Evolutionary conservation across 345 rosid genomes (phyloP), one percentile per base, ranked within the genome.

Genomic region (Eucalyptus coolabah): DNA sequence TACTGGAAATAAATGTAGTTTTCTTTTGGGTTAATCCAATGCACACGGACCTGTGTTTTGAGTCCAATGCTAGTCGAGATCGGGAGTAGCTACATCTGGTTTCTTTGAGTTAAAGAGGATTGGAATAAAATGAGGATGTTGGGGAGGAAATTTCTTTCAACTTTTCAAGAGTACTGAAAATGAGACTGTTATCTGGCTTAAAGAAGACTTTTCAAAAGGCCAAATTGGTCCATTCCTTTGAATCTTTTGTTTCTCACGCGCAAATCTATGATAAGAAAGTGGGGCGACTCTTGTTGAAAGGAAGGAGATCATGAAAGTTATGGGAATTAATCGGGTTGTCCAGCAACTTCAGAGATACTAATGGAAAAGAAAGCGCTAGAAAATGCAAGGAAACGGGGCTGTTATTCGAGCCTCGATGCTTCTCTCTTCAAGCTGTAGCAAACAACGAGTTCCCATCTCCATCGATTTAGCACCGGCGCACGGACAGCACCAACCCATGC

Each of bases 21-120:
- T 72, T 72, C 82, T 34, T 72, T 72, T 1, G 42, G 80, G 7
- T 69, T 21, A 2, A 37, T 37, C 82, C 44, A 19, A 37, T 19
- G 3, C 3, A 6, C 37, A 1, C 26, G 15, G 45, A 19, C 15
- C 4, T 1, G 3, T 19, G 44, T n/a, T n/a, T n/a, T n/a, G 37
- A 65, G 37, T 65, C 40, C 18, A 4, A 2, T 16, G 40, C 77
- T n/a, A 17, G 37, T 16, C 6, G 2, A 65, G 37, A 65, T n/a
- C 37, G 12, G 37, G 40, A 65, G 77, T 15, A 63, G 17, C 34
- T 30, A 63, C 17, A 63, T 28, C 34, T 1, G 18, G 69, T 63
- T 63, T 60, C 32, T 28, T 60, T 63, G 5, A 63, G 3, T 63
- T 63, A 1, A 65, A 65, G 37, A n/a, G 77, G 19, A 65, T 0